Base-by-base conservation (phyloP, 2,329 filamentous ascomycete genomes). In the Claviceps arundinis region DNA sequence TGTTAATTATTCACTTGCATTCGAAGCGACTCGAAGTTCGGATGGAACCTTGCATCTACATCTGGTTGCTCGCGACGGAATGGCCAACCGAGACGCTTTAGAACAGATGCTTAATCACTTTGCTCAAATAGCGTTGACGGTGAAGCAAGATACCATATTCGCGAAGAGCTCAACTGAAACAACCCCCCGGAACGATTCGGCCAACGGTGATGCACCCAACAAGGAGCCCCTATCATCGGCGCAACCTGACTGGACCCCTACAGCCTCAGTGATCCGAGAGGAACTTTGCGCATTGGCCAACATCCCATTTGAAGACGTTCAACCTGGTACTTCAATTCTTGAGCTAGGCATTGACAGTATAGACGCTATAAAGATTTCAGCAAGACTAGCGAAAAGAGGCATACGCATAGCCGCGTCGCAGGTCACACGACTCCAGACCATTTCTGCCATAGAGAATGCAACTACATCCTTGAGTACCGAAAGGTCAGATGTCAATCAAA, bases 301-400 rank as follows among this genome's bases (percentile, higher is more conserved):
- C 0, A 61, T 82, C 0, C 62, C 76, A 0, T 62, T 67, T 3
- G 63, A 72, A 1, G 67, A 74, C 0, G 70, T 95, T 40, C 64
- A 68, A 1, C 76, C 78, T 50, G 66, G 72, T 6, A 80, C 80
- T 0, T 84, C 84, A 0, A 79, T 96, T 11, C 82, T 94, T 41
- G 82, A 91, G 58, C 75, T 96, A 37, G 90, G 90, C 0, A 75
- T 96, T 6, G 91, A 96, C 70, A 95, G 90, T 61, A 94, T 96
- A 53, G 90, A 96, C 65, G 79, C 85, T 1, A 91, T 96, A 64
- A 94, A 89, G 60, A 70, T 96, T 0, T 85, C 87, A 0, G 82
- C 88, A 0, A 77, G 81, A 50, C 72, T 95, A 2, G 85, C 78
- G 56, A 77, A 75, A 45, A 66, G 68, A 4, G 77, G 75, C 0